These are phyloP conservation scores for Umbelopsis isabellina DNA, from an alignment of 192 early-diverging fungal genomes.

Conservation along the genomic window DNA sequence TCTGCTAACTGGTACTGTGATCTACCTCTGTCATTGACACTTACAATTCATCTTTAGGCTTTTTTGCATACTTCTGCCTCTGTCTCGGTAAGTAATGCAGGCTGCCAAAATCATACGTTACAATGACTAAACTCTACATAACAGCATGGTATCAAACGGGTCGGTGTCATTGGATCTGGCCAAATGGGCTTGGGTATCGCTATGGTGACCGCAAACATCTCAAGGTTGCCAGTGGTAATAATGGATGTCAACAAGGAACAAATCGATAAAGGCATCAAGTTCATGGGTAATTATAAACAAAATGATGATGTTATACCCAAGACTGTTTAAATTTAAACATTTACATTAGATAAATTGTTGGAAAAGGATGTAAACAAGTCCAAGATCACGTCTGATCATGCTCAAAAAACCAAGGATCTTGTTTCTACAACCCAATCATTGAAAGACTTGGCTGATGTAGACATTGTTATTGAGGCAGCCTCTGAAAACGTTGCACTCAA, in stretches of 20 bases:
- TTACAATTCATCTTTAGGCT: neutral
- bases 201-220: constrained; percentile 82
- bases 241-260: constrained; percentile 81
- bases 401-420: constrained; percentile 58
- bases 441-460: constrained; percentile 62
- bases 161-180: constrained; percentile 92
- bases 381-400: constrained; percentile 80
- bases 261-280: constrained; percentile 78
- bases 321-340: neutral
- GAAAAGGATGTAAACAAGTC: constrained; percentile 91
- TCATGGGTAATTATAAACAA: constrained; percentile 62
- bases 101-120: too few species aligned
- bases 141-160: constrained; percentile 39
- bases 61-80: constrained; percentile 2
- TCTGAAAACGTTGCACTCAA: constrained; percentile 88
- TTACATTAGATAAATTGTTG: constrained; percentile 70
- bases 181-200: constrained; percentile 97
- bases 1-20: neutral
- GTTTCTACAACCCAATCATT: constrained; percentile 67
- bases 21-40: neutral
- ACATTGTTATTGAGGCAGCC: constrained; percentile 95
- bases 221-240: constrained; percentile 78
- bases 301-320: neutral
- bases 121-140: neutral
- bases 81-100: constrained; percentile 6